Conservation (phyloP, 2,329 filamentous ascomycete species). For the Lachnellula arida region DNA sequence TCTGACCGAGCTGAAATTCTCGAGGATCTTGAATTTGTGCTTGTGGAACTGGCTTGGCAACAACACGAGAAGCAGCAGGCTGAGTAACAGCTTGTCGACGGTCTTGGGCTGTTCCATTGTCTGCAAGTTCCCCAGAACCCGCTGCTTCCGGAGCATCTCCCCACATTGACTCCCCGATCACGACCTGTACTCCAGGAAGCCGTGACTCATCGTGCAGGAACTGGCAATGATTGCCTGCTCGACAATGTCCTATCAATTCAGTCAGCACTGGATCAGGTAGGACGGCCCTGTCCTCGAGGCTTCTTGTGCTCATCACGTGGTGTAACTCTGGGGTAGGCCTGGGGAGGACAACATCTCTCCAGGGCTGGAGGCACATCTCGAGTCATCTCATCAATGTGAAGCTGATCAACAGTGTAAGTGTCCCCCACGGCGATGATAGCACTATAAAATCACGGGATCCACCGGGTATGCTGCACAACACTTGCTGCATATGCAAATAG, state of each 20-base stretch:
- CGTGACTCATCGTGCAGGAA: constrained; percentile 41
- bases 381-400: constrained; percentile 14
- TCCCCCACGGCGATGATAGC: constrained; percentile 18
- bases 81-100: constrained; percentile 32
- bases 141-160: constrained; percentile 9
- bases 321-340: constrained; percentile 13
- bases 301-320: constrained; percentile 23
- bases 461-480: constrained; percentile 27
- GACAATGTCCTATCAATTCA: constrained; percentile 40
- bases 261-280: constrained; percentile 24
- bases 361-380: constrained; percentile 16
- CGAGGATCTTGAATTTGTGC: constrained; percentile 63
- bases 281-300: constrained; percentile 9
- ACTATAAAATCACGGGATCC: constrained; percentile 28
- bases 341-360: constrained; percentile 10
- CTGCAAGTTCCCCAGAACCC: constrained; percentile 8
- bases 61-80: constrained; percentile 42
- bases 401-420: constrained; percentile 6
- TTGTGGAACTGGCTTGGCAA: constrained; percentile 61
- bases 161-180: constrained; percentile 6
- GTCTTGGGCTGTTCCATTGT: constrained; percentile 24
- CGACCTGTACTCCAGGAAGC: constrained; percentile 12
- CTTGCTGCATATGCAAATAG: constrained; percentile 22
- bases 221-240: constrained; percentile 46
- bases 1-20: constrained; percentile 69